Conservation (phyloP, 169 alveolate genomes). For the Ichthyophthirius multifiliis region DNA sequence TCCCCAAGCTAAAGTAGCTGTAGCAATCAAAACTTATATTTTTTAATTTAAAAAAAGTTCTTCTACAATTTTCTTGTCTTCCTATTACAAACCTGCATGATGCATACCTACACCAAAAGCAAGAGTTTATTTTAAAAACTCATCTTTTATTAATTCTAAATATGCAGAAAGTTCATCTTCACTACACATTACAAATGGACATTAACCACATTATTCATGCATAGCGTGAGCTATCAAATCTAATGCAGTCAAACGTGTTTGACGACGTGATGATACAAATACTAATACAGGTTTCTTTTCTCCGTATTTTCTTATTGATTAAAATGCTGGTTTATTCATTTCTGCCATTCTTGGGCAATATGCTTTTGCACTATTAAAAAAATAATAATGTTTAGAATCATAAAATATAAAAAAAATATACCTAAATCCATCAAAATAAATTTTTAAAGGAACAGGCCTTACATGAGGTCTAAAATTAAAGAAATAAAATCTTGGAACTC, state of each 20-base stretch:
- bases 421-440: constrained; percentile 93
- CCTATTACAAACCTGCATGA: constrained; percentile 96
- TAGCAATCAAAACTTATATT: constrained; percentile 90
- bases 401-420: not conserved
- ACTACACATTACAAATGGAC: constrained; percentile 24
- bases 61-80: constrained; percentile 96
- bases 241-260: constrained; percentile 98
- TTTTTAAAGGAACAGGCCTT: constrained; percentile 98
- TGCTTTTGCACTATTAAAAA: constrained; percentile 87
- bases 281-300: constrained; percentile 94
- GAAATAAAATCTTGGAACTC: constrained; percentile 93
- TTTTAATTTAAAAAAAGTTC: constrained; percentile 91
- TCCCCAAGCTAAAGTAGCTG: constrained; percentile 92
- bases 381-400: not conserved
- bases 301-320: constrained; percentile 91
- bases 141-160: constrained; percentile 75
- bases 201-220: constrained; percentile 50
- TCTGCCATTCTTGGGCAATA: constrained; percentile 97
- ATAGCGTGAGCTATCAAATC: constrained; percentile 78
- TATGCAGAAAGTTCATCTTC: constrained; percentile 19
- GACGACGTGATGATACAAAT: constrained; percentile 97
- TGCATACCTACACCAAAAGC: constrained; percentile 96
- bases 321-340: constrained; percentile 95
- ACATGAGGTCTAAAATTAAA: constrained; percentile 98
- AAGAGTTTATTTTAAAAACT: constrained; percentile 85